Base-by-base conservation (phyloP, 306 rosid species). In the Cyamopsis tetragonoloba region DNA sequence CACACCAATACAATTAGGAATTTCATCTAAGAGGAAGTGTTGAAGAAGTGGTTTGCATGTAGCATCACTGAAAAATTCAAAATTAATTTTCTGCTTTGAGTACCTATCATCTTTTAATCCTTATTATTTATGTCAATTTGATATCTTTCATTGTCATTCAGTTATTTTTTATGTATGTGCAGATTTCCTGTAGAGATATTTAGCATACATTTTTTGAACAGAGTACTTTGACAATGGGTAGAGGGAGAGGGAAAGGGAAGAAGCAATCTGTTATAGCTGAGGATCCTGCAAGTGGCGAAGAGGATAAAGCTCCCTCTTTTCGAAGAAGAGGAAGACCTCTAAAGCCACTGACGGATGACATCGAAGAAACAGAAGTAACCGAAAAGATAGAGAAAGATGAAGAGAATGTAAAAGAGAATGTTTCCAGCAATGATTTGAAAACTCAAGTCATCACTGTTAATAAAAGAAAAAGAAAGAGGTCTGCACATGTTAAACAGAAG, bases 161-260 rank as follows among this genome's bases (percentile, higher is more conserved):
- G 77, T 72, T 37, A 38, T 9, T 67, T 39, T 7, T 30, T 62
- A 77, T 72, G 43, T 56, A 57, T 62, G 12, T 44, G 56, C 83
- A 80, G 87, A 70, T 73, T 58, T 75, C 23, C 67, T 39, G 1
- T 47, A 51, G 70, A 64, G 68, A 51, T 59, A 38, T 49, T 49
- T 43, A 44, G 79, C n/a, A n/a, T 56, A 42, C 74, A 35, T 44
- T 73, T 55, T 67, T 51, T 35, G 62, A 53, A 18, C 37, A 2
- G 60, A 63, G 62, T 35, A 62, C 68, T 67, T 76, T 48, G 14
- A 42, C 61, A 8, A 88, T 89, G 89, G 96, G 85, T 55, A 84
- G 91, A 82, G 88, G 87, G 42, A 77, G 88, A 64, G 89, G 92
- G 62, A 86, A 86, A 56, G 92, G 85, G 62, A 89, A 86, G 88